phyloP scores from a whole-genome alignment of 2,329 filamentous ascomycete genomes.

The Orbilia oligospora region DNA sequence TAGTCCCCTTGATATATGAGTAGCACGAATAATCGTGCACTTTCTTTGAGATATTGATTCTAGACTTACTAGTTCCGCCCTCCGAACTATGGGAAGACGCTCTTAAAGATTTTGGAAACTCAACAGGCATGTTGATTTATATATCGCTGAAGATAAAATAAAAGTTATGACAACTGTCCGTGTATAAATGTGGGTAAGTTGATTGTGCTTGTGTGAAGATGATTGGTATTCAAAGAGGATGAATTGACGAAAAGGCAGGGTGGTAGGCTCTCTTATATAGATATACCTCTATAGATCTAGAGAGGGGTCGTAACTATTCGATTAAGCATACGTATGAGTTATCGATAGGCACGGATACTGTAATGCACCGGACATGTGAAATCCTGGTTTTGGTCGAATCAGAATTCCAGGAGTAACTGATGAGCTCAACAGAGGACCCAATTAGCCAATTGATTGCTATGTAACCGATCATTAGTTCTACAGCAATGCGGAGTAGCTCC shows the following conservation, averaged over 20 bases:
- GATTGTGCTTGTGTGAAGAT: no score
- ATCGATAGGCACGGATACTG: not conserved
- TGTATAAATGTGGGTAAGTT: no score
- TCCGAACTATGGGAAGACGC: conserved; percentile 13
- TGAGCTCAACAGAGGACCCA: not conserved
- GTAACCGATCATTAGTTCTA: not conserved
- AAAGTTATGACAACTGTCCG: not conserved
- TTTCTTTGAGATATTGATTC: not conserved
- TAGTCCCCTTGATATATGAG: not conserved
- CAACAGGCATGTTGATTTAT: conserved; percentile 37
- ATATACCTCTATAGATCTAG: no score
- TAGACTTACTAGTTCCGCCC: conserved; percentile 35
- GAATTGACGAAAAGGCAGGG: no score
- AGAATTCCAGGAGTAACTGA: not conserved
- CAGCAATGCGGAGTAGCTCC: not conserved
- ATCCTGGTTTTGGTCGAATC: no score
- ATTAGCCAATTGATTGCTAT: not conserved
- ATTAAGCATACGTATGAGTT: not conserved
- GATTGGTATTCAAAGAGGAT: no score
- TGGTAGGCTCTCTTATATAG: no score
- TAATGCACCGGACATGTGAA: not conserved
- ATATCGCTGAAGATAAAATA: not conserved
- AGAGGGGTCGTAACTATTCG: no score
- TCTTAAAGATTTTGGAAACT: conserved; percentile 20
- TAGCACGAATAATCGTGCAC: not conserved